A percentile compares a stretch with the other conserved stretches of the same genome.
Evolutionary conservation across 805 yeast genomes (phyloP).

Genomic region (Naumovozyma castellii): DNA sequence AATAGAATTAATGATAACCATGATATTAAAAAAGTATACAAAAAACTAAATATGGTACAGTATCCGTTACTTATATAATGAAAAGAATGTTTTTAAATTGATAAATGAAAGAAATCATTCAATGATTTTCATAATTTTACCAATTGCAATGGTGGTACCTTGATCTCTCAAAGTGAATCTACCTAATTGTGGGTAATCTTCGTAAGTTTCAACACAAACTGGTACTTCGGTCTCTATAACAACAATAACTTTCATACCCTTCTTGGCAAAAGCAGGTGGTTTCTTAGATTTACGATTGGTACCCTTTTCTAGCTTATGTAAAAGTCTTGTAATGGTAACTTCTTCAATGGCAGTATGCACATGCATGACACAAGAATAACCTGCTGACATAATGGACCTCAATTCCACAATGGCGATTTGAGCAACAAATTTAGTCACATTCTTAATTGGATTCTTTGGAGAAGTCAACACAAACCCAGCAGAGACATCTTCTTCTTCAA

Average conservation of each 20-base stretch:
- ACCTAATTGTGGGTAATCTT: conserved; percentile 91
- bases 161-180: conserved; percentile 98
- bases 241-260: conserved; percentile 97
- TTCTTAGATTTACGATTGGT: conserved; percentile 93
- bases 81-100: no score
- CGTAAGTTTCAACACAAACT: conserved; percentile 87
- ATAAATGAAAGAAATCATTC: conserved; percentile 28
- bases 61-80: neutral
- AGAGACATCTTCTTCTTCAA: conserved; percentile 93
- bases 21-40: neutral
- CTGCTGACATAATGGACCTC: conserved; percentile 87
- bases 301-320: conserved; percentile 92
- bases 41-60: neutral
- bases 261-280: conserved; percentile 96
- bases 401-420: conserved; percentile 95
- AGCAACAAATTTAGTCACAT: conserved; percentile 86
- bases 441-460: conserved; percentile 76
- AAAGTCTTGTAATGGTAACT: conserved; percentile 67
- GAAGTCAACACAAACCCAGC: conserved; percentile 89
- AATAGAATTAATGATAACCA: neutral
- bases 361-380: conserved; percentile 97
- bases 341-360: conserved; percentile 98
- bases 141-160: conserved; percentile 96
- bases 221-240: conserved; percentile 77
- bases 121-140: conserved; percentile 86